Evolutionary conservation across 2,329 filamentous ascomycete species (phyloP), one percentile per base, ranked within the genome.

Genomic region (Epichloe bromicola): DNA sequence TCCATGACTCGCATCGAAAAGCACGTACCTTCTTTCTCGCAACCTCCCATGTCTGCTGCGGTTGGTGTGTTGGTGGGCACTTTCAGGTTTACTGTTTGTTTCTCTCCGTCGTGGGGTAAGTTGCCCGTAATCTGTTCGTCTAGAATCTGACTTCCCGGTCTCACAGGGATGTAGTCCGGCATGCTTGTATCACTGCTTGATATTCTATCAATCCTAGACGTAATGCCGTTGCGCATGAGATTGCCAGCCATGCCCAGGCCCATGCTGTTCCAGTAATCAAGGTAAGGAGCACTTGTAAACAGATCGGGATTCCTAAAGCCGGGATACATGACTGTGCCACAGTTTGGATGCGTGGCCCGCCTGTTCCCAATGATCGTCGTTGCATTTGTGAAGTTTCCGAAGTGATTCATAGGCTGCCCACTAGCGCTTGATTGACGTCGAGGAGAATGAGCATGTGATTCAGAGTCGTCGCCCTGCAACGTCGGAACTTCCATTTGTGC

Each of bases 361-460:
- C 55, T 43, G 7, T 43, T 36, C 1, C 46, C 56, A 33, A 33
- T 8, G 6, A 37, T 37, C 12, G 44, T 26, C 11, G 23, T 41
- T 8, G 49, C n/a, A 36, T 51, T 53, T 10, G 34, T 10, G 10
- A 47, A 23, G 19, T 38, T 6, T 15, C 19, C 45, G 8, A 44
- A 41, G 8, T 38, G 17, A 17, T 51, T 50, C 15, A 49, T 48
- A 1, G 40, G n/a, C 30, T 54, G 51, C 3, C 19, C 26, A 3
- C 38, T 14, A 5, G 47, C 43, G 6, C 23, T 50, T n/a, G 33
- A 8, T 19, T 61, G 65, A 41, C 68, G 67, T 20, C 74, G 73
- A 19, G 82, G 82, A 1, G 83, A 85, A 58, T 86, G 82, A 2
- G 76, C 69, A 60, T 86, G 82, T 6, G 72, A 71, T n/a, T 82